These are phyloP conservation scores for Aurantiochytrium sp. DNA, from an alignment of 108 stramenopile species.

Conservation along the genomic window DNA sequence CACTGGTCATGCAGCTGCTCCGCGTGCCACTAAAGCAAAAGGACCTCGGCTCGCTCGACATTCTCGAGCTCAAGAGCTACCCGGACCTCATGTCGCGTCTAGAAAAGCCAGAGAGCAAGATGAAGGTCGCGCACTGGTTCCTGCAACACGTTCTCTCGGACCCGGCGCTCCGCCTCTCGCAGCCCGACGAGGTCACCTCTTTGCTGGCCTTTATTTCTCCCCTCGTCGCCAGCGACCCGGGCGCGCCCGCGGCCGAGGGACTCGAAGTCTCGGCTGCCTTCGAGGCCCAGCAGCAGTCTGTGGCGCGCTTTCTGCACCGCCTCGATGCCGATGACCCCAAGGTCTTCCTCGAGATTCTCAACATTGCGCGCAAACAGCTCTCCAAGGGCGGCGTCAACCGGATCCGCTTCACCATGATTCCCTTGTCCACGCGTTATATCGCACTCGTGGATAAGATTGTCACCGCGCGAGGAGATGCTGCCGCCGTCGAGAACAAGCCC, in stretches of 20 bases:
- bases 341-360: conserved; percentile 71
- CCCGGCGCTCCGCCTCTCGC: conserved; percentile 28
- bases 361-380: conserved; percentile 65
- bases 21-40: conserved; percentile 20
- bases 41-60: conserved; percentile 30
- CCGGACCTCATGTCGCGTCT: conserved; percentile 73
- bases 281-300: conserved; percentile 70
- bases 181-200: conserved; percentile 65
- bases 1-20: conserved; percentile 69
- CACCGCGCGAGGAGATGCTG: neutral
- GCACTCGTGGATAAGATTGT: conserved; percentile 65
- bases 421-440: conserved; percentile 76
- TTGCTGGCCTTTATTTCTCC: conserved; percentile 82
- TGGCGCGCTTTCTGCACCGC: conserved; percentile 83
- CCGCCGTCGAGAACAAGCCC: too few species aligned
- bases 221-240: conserved; percentile 66
- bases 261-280: conserved; percentile 40
- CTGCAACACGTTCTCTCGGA: conserved; percentile 54
- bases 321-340: conserved; percentile 78
- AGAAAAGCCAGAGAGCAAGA: conserved; percentile 76
- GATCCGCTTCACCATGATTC: conserved; percentile 66
- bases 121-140: conserved; percentile 69
- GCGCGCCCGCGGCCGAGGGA: conserved; percentile 16
- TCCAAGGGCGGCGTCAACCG: conserved; percentile 60
- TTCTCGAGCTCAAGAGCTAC: conserved; percentile 74